Base-by-base conservation (phyloP, 768 basidiomycete genomes). In the Lactarius sp. region DNA sequence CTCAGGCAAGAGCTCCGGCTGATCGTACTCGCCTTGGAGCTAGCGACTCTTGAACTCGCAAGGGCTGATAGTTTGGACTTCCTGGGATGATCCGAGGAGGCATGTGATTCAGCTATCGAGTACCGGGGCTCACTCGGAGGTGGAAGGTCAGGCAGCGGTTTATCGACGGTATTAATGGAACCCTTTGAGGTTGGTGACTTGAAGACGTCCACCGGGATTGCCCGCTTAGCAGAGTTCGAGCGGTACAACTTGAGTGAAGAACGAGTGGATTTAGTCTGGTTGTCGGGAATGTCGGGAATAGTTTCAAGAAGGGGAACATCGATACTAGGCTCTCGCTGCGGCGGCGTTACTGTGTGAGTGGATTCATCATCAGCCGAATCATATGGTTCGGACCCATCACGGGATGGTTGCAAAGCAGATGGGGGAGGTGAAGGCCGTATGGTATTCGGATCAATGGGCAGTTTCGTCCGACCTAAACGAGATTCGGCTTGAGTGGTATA, bases 41-140 rank as follows among this genome's bases (percentile, higher is more conserved):
- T 73, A 1, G 65, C 53, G 53, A 74, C 77, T 51, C 77, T 70
- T 34, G 86, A 87, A 68, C 81, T 86, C 12, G 89, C 88, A 20
- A 91, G 75, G 62, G 80, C 79, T 1, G 87, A 85, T 44, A 92
- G 75, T 69, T 88, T 91, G 8, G 89, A 90, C 65, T 81, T 83
- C 69, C 52, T 56, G 41, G 64, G 70, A 47, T 6, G n/a, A 8
- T 53, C 61, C 27, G 62, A 67, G 18, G 68, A 41, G 33, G 41
- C 37, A 42, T n/a, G 50, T 22, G 62, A 65, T 31, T 66, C 65
- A 10, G 52, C 59, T 16, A 59, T 1, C 22, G 66, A 69, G 47
- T 60, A 36, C 18, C 68, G 68, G 41, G 66, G 66, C 54, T 60
- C 56, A 33, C 79, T 82, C 14, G 75, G 71, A 36, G 75, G 71